These are phyloP conservation scores for Coemansia brasiliensis DNA, from an alignment of 192 early-diverging fungal genomes.

Conservation along the genomic window DNA sequence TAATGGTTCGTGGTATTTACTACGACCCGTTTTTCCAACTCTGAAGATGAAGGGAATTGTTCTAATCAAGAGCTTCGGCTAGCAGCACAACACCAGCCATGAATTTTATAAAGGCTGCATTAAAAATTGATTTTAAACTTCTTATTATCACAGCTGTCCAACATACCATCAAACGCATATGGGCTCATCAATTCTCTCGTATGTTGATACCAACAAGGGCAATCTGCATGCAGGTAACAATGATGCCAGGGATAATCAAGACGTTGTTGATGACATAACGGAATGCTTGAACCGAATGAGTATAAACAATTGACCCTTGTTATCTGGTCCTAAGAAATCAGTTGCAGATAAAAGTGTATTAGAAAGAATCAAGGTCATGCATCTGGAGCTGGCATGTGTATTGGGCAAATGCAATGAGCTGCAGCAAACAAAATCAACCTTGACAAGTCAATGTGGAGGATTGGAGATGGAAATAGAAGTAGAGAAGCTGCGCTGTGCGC, in stretches of 20 bases:
- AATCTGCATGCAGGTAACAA: background rate
- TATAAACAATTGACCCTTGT: background rate
- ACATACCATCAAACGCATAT: background rate
- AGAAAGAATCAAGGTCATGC: background rate
- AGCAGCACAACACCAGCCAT: background rate
- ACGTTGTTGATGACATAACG: background rate
- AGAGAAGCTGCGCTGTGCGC: background rate
- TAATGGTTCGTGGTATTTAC: conserved; percentile 1
- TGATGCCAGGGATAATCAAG: background rate
- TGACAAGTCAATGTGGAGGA: background rate
- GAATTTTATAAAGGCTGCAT: background rate
- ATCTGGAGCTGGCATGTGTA: background rate
- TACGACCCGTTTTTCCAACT: background rate
- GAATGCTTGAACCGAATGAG: background rate
- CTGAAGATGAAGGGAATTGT: background rate
- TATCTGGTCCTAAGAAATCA: too few species aligned
- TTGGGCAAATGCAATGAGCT: background rate
- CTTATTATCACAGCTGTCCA: background rate
- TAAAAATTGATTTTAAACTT: background rate
- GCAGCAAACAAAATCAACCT: background rate
- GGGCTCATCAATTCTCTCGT: background rate
- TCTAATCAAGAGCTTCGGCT: background rate
- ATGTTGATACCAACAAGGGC: background rate
- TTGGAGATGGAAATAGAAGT: background rate
- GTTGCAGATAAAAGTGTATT: background rate